Evolutionary conservation across 2,329 filamentous ascomycete genomes (phyloP), one percentile per base, ranked within the genome.

Genomic region (Hypoxylon sp.): DNA sequence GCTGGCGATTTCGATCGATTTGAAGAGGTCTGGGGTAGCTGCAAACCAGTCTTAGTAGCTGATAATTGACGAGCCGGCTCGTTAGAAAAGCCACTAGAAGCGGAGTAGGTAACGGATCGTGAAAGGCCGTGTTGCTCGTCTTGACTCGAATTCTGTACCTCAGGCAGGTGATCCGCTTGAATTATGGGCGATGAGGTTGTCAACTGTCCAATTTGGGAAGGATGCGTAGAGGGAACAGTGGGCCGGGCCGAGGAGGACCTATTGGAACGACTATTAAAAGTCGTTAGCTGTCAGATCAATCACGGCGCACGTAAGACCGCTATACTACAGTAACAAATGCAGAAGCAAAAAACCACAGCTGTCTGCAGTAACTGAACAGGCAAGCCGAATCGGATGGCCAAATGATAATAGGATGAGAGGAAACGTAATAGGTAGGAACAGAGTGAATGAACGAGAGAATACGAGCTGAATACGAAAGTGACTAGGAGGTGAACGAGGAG

Each of bases 101-200:
- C 63, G 19, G 78, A 75, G 47, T 80, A 78, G 29, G 79, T 78
- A 6, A 81, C 75, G 66, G 84, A 80, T 71, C 77, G 74, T 39
- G 73, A 72, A 54, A 74, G 58, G 32, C 56, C 68, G 58, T 74
- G 70, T 12, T 63, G 48, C 37, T 63, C 63, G 50, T 74, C 70
- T 25, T 76, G 74, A 53, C 82, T 79, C 50, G 78, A 73, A 32
- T 73, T 71, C 63, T 82, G 82, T 19, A 79, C 74, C 53, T 83
- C 82, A 51, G 82, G 80, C 55, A 85, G 74, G 69, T 85, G 84
- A 23, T 81, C 82, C 51, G 86, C 84, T 73, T 90, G 88, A 53
- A 91, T 85, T 63, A 90, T 78, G 30, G 90, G 88, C 21, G 90
- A 91, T 29, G 90, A 91, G 32, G 88, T 87, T 51, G 90, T 91